phyloP scores from a whole-genome alignment of 345 rosid genomes.

The Gossypium bickii region DNA sequence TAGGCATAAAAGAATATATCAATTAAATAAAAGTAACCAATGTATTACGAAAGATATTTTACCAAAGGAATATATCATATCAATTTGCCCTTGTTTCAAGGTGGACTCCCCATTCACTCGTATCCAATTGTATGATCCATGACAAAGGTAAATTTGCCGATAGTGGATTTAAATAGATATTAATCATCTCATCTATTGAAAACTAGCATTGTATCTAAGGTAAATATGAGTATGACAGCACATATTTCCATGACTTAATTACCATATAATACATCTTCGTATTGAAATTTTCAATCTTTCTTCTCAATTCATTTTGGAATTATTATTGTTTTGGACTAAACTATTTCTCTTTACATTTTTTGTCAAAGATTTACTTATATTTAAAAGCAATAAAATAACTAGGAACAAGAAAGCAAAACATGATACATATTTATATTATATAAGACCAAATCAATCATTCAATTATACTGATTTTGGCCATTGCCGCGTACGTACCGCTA shows the following conservation, averaged over 20 bases:
- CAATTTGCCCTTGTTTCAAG: background rate
- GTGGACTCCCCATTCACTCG: background rate
- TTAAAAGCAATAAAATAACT: background rate
- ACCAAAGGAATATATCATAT: too few species aligned
- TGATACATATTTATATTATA: too few species aligned
- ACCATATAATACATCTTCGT: background rate
- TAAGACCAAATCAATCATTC: too few species aligned
- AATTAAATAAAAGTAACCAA: too few species aligned
- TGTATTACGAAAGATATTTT: too few species aligned
- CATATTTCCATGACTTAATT: background rate
- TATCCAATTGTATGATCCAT: background rate
- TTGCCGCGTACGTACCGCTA: background rate
- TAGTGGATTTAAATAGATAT: background rate
- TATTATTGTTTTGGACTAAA: slow-evolving; percentile 10
- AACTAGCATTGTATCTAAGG: too few species aligned
- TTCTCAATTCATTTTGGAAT: background rate
- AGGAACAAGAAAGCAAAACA: background rate
- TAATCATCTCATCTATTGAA: background rate
- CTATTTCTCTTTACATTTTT: background rate
- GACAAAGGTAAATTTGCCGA: slow-evolving; percentile 9
- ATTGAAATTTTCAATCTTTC: background rate
- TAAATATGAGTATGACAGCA: too few species aligned
- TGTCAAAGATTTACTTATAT: background rate
- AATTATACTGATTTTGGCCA: too few species aligned
- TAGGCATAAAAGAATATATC: background rate